A percentile compares a stretch with the other conserved stretches of the same genome.
These are phyloP conservation scores for Rubia peregrina DNA, from an alignment of 305 asterid genomes.

Conservation along the genomic window DNA sequence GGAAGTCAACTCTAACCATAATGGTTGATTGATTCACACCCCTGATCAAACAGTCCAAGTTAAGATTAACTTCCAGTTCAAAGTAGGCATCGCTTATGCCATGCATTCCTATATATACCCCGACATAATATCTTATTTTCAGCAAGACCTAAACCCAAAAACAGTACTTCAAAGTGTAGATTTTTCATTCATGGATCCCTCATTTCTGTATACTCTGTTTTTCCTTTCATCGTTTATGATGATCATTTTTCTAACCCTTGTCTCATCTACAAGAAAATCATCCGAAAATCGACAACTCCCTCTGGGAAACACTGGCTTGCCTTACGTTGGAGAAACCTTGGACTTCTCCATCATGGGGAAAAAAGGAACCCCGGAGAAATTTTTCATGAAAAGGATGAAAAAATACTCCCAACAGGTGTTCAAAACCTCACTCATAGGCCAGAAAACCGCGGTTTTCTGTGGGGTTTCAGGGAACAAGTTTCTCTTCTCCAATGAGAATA, in stretches of 20 bases:
- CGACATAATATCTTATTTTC: not conserved
- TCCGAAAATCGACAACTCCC: not conserved
- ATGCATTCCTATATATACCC: not conserved
- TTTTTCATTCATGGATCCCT: not conserved
- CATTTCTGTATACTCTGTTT: not conserved
- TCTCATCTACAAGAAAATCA: not conserved
- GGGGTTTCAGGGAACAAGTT: conserved; percentile 3
- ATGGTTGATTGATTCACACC: not conserved
- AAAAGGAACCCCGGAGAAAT: not conserved
- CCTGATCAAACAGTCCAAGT: not conserved
- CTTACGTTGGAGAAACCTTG: not conserved
- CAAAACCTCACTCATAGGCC: conserved; percentile 1
- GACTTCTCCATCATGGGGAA: conserved; percentile 3
- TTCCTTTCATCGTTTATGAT: not conserved
- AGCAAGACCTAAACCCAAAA: not conserved
- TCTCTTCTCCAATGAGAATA: not conserved
- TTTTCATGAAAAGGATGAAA: not conserved
- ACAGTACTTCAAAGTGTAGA: not conserved
- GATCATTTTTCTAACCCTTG: not conserved
- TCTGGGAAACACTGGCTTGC: conserved; percentile 3
- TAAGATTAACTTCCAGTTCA: not conserved
- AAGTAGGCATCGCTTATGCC: not conserved
- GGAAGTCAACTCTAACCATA: not conserved
- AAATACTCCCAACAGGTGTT: not conserved
- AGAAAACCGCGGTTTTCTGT: conserved; percentile 4